These are phyloP conservation scores for Pseudonitzschia pungens DNA, from an alignment of 108 stramenopile species.

Conservation along the genomic window DNA sequence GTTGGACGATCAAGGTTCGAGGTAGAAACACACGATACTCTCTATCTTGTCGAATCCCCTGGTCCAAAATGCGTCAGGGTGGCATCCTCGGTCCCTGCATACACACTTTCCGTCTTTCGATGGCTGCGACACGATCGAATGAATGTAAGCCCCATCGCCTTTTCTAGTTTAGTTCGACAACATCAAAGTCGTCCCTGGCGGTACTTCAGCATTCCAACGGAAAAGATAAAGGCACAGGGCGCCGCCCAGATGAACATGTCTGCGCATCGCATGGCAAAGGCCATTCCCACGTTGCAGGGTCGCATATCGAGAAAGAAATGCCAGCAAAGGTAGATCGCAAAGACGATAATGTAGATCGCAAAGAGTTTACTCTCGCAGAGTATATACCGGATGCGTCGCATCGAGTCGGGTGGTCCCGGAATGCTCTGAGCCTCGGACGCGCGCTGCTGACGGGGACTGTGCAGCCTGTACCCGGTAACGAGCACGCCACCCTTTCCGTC, in stretches of 20 bases:
- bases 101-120: no score
- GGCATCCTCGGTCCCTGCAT: no score
- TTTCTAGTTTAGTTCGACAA: no score
- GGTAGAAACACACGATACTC: no score
- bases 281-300: conserved; percentile 21
- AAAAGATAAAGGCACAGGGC: conserved; percentile 20
- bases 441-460: not conserved
- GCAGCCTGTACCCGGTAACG: not conserved
- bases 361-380: conserved; percentile 11
- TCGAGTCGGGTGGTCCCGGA: conserved; percentile 3
- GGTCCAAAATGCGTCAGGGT: no score
- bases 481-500: not conserved
- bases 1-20: no score
- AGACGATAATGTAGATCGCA: conserved; percentile 23
- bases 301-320: conserved; percentile 13
- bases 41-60: no score
- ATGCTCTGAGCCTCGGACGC: not conserved
- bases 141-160: no score
- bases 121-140: no score
- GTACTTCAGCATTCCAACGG: conserved; percentile 7
- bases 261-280: conserved; percentile 14
- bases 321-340: conserved; percentile 17
- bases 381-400: conserved; percentile 6
- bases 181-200: no score
- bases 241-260: conserved; percentile 23